phyloP scores from a whole-genome alignment of 1,284 basidiomycete species.

The Ganoderma meredithae region DNA sequence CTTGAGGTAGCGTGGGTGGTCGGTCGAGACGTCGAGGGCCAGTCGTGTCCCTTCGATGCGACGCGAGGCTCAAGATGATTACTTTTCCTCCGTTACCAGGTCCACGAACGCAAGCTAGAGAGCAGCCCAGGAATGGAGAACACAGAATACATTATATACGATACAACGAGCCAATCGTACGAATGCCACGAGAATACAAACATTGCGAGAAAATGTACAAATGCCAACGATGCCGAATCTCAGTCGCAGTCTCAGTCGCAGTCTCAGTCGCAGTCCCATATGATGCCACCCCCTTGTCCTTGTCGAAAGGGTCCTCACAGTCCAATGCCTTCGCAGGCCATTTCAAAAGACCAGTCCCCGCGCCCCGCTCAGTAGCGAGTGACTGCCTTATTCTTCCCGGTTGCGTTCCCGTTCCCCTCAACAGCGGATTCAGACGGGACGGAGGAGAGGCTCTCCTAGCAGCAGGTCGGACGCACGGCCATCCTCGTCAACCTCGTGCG shows the following conservation, averaged over 20 bases:
- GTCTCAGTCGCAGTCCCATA: neutral
- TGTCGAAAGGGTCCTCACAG: neutral
- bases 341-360: neutral
- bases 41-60: too few relatives aligned
- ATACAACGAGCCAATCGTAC: slow-evolving; percentile 8
- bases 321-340: too few relatives aligned
- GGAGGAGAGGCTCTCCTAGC: slow-evolving; percentile 29
- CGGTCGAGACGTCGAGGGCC: too few relatives aligned
- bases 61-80: too few relatives aligned
- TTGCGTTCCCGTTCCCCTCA: slow-evolving; percentile 10
- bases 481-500: neutral
- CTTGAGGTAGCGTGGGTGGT: neutral
- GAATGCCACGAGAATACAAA: neutral
- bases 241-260: neutral
- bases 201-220: neutral
- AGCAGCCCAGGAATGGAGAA: neutral
- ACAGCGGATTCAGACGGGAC: slow-evolving; percentile 20
- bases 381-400: slow-evolving; percentile 16
- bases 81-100: too few relatives aligned
- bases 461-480: neutral
- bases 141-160: slow-evolving; percentile 2
- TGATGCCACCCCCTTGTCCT: neutral
- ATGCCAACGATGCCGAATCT: neutral
- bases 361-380: slow-evolving; percentile 20
- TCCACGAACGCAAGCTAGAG: neutral